Evolutionary conservation across 2,329 filamentous ascomycete species (phyloP).

Genomic region (Trichoderma semiorbis): DNA sequence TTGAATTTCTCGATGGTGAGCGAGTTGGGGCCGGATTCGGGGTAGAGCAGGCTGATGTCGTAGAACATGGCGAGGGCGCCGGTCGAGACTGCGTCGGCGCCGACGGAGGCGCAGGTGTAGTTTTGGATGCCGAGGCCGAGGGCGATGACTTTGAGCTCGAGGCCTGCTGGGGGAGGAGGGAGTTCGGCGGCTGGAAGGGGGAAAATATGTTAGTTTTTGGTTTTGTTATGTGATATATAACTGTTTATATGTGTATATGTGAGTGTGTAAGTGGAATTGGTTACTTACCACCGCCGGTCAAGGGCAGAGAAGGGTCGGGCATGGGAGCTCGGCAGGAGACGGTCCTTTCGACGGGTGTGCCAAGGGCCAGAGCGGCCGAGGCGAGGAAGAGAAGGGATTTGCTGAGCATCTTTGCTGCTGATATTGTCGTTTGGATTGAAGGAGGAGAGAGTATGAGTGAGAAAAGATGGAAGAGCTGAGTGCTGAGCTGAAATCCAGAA

Average conservation of each 20-base stretch:
- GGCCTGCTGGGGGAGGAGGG: slow-evolving; percentile 36
- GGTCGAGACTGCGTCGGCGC: slow-evolving; percentile 36
- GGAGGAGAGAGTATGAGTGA: neutral
- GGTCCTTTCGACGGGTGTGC: slow-evolving; percentile 24
- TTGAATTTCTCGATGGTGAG: slow-evolving; percentile 39
- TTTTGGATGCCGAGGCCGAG: slow-evolving; percentile 66
- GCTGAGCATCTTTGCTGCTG: slow-evolving; percentile 30
- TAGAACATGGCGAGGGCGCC: slow-evolving; percentile 60
- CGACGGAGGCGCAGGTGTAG: slow-evolving; percentile 56
- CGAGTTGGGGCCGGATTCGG: slow-evolving; percentile 38
- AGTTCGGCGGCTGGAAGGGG: slow-evolving; percentile 41
- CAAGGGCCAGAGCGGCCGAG: slow-evolving; percentile 33
- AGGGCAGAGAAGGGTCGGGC: slow-evolving; percentile 34
- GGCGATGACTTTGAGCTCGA: slow-evolving; percentile 51
- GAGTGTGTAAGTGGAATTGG: neutral
- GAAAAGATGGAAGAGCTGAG: neutral
- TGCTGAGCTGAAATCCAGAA: neutral
- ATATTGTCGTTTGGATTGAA: neutral
- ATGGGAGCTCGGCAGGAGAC: slow-evolving; percentile 8
- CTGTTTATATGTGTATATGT: neutral
- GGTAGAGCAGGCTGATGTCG: slow-evolving; percentile 53
- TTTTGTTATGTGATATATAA: neutral
- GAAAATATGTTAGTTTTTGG: slow-evolving; percentile 12
- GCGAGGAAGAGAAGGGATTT: slow-evolving; percentile 34
- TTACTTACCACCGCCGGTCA: slow-evolving; percentile 38